Percentiles rank a stretch among this genome's conserved stretches.
These are phyloP conservation scores for Debaryomyces subglobosus DNA, from an alignment of 1,139 yeast species.

Conservation along the genomic window DNA sequence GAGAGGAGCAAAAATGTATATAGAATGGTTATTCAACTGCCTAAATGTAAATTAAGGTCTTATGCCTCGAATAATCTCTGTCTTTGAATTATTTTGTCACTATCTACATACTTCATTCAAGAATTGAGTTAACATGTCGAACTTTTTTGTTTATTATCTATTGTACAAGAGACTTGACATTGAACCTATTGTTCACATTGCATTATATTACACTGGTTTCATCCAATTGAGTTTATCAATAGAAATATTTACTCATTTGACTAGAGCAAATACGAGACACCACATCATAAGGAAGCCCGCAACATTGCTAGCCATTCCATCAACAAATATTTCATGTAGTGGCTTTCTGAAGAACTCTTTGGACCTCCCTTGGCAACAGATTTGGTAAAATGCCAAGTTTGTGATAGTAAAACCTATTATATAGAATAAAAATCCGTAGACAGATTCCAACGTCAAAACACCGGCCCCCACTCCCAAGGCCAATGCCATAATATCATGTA, in stretches of 20 bases:
- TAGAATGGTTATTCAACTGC: too few species aligned
- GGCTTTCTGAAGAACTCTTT: conserved; percentile 55
- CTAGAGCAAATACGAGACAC: conserved; percentile 78
- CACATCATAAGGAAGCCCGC: conserved; percentile 82
- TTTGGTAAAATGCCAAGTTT: conserved; percentile 42
- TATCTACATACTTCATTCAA: background rate
- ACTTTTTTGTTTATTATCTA: background rate
- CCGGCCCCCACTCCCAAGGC: conserved; percentile 76
- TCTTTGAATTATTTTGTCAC: too few species aligned
- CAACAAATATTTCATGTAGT: conserved; percentile 56
- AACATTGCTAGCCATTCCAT: conserved; percentile 57
- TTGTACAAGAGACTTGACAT: background rate
- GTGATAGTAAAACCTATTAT: conserved; percentile 49
- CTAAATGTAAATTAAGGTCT: too few species aligned
- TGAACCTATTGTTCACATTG: background rate
- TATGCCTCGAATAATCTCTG: too few species aligned
- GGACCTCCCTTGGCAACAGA: conserved; percentile 49
- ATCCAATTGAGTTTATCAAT: background rate
- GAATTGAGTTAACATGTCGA: background rate
- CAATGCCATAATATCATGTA: conserved; percentile 68
- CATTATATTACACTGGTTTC: background rate
- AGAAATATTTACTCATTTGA: conserved; percentile 21
- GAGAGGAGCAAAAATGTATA: too few species aligned
- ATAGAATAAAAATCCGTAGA: conserved; percentile 64
- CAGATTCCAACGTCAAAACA: conserved; percentile 66